A percentile compares a stretch with the other conserved stretches of the same genome.
Conservation (phyloP, 1,139 yeast species). For the Candida tropicalis region DNA sequence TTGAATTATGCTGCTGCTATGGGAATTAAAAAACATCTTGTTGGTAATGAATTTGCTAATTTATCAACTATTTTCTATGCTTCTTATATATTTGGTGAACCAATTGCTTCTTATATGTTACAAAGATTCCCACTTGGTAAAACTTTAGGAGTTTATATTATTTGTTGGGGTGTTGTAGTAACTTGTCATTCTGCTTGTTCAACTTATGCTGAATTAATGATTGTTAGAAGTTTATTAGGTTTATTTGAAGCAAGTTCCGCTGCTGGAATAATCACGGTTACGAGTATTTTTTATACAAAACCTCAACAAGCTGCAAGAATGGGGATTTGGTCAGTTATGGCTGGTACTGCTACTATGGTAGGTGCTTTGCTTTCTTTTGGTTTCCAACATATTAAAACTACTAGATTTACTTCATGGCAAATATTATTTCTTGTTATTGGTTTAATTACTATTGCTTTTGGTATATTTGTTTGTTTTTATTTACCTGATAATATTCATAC, state of each 20-base stretch:
- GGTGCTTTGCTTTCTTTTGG: constrained; percentile 46
- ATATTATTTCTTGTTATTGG: constrained; percentile 43
- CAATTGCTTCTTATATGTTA: constrained; percentile 39
- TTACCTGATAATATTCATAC: constrained; percentile 38
- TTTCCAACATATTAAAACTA: constrained; percentile 39
- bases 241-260: constrained; percentile 46
- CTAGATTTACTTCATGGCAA: constrained; percentile 37
- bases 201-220: constrained; percentile 43
- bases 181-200: constrained; percentile 36
- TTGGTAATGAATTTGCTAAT: constrained; percentile 42
- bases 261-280: constrained; percentile 44
- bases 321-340: constrained; percentile 42
- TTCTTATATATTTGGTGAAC: constrained; percentile 51
- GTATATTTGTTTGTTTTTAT: constrained; percentile 26
- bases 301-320: constrained; percentile 39
- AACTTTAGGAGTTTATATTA: constrained; percentile 36
- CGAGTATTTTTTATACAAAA: constrained; percentile 46
- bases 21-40: constrained; percentile 44
- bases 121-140: constrained; percentile 44
- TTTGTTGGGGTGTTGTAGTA: constrained; percentile 46
- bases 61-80: constrained; percentile 46
- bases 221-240: constrained; percentile 44
- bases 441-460: constrained; percentile 34
- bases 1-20: constrained; percentile 53
- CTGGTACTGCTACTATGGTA: constrained; percentile 42